Evolutionary conservation across 2,329 filamentous ascomycete species (phyloP).

Genomic region (Paecilomyces niveus): DNA sequence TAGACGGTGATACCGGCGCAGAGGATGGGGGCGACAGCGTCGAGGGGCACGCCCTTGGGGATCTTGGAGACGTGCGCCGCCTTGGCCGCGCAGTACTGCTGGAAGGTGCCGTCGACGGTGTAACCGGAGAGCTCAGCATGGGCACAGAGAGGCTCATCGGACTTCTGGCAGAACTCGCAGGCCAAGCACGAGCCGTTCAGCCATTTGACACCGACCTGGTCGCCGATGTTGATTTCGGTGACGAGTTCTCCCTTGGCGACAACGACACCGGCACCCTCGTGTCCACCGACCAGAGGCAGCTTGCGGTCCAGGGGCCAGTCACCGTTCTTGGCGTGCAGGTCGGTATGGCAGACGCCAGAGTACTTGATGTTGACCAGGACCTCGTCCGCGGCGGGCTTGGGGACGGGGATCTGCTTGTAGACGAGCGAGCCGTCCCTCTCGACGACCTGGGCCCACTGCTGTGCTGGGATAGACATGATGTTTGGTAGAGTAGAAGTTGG

Average conservation of each 20-base stretch:
- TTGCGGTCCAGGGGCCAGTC: slow-evolving; percentile 85
- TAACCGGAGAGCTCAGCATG: slow-evolving; percentile 75
- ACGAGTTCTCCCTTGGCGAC: slow-evolving; percentile 74
- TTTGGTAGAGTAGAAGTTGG: neutral
- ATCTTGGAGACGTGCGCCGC: slow-evolving; percentile 78
- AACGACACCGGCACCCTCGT: slow-evolving; percentile 72
- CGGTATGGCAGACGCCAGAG: slow-evolving; percentile 86
- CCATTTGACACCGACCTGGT: slow-evolving; percentile 86
- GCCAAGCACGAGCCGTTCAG: slow-evolving; percentile 77
- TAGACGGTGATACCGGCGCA: slow-evolving; percentile 86
- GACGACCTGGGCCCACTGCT: slow-evolving; percentile 88
- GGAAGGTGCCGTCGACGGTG: slow-evolving; percentile 87
- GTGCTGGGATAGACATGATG: slow-evolving; percentile 57
- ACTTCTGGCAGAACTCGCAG: slow-evolving; percentile 75
- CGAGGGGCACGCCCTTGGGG: slow-evolving; percentile 67
- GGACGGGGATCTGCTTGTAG: slow-evolving; percentile 62
- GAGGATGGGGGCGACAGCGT: slow-evolving; percentile 70
- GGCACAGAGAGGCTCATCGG: slow-evolving; percentile 76
- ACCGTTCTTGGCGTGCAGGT: slow-evolving; percentile 72
- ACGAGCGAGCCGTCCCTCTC: slow-evolving; percentile 66
- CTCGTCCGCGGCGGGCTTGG: slow-evolving; percentile 76
- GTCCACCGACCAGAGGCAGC: slow-evolving; percentile 77
- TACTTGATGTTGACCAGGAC: slow-evolving; percentile 88
- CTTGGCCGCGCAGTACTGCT: slow-evolving; percentile 84
- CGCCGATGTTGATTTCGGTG: slow-evolving; percentile 70